Evolutionary conservation across 768 basidiomycete genomes (phyloP).

Genomic region (Pleurotus giganteus): DNA sequence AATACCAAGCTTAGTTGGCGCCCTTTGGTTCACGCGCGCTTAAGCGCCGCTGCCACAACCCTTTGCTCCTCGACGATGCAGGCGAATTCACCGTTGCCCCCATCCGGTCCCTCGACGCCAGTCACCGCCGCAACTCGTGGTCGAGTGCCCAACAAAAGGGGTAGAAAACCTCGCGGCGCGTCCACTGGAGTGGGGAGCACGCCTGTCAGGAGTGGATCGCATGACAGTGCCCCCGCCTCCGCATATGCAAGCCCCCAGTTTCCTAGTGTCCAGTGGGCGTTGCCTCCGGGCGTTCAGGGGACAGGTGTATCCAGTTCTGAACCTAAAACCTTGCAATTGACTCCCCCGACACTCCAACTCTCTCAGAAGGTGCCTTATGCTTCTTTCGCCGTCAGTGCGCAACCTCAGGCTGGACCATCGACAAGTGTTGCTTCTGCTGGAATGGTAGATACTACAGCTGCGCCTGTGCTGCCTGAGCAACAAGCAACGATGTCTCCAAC

Average conservation of each 20-base stretch:
- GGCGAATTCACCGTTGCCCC: background rate
- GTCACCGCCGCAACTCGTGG: background rate
- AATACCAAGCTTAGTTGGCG: background rate
- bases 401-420: constrained; percentile 13
- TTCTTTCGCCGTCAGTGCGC: background rate
- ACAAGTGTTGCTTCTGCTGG: background rate
- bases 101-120: background rate
- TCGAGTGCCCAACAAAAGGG: constrained; percentile 27
- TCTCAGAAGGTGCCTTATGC: background rate
- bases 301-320: constrained; percentile 6
- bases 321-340: constrained; percentile 10
- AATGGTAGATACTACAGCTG: too few relatives aligned
- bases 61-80: background rate
- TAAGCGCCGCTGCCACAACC: background rate
- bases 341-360: constrained; percentile 1
- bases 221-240: constrained; percentile 10
- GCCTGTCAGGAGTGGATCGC: constrained; percentile 20
- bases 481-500: background rate
- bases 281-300: constrained; percentile 15
- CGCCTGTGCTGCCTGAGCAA: background rate
- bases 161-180: constrained; percentile 45
- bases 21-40: background rate
- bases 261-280: constrained; percentile 39
- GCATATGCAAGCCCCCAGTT: constrained; percentile 24
- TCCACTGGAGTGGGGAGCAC: constrained; percentile 25